Conservation (phyloP, 2,329 filamentous ascomycete species). For the Cryphonectria naterciae region DNA sequence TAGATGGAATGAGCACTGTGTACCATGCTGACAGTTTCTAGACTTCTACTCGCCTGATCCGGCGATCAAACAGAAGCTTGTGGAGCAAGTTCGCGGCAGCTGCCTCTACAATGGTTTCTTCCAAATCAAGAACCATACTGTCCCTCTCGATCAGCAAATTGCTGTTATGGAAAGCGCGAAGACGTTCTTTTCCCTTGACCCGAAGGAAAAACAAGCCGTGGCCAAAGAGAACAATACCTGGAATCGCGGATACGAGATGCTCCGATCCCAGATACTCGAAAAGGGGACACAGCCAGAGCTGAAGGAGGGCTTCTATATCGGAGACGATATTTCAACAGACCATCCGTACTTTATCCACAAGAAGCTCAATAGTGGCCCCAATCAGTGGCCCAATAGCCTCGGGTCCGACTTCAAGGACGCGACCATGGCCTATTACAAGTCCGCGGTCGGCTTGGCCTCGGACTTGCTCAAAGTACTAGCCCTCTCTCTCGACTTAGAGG, state of each 20-base stretch:
- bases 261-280: constrained; percentile 48
- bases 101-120: constrained; percentile 57
- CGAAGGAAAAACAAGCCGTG: constrained; percentile 47
- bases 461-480: constrained; percentile 45
- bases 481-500: constrained; percentile 42
- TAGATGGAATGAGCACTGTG: too few relatives aligned
- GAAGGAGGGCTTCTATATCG: constrained; percentile 48
- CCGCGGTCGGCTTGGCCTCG: constrained; percentile 43
- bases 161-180: constrained; percentile 46
- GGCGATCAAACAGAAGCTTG: constrained; percentile 35
- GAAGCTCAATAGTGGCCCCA: constrained; percentile 46
- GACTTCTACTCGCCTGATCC: constrained; percentile 29
- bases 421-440: constrained; percentile 43
- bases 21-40: not conserved
- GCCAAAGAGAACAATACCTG: constrained; percentile 43
- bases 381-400: constrained; percentile 48
- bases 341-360: constrained; percentile 46
- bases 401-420: constrained; percentile 41
- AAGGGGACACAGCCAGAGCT: constrained; percentile 47
- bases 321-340: constrained; percentile 44
- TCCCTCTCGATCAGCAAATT: constrained; percentile 46
- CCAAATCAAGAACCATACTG: constrained; percentile 53
- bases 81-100: constrained; percentile 44
- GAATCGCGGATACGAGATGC: constrained; percentile 52
- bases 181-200: constrained; percentile 51